A percentile compares a stretch with the other conserved stretches of the same genome.
Evolutionary conservation across 441 rosid species (phyloP).

Genomic region (Gossypium trilobum): DNA sequence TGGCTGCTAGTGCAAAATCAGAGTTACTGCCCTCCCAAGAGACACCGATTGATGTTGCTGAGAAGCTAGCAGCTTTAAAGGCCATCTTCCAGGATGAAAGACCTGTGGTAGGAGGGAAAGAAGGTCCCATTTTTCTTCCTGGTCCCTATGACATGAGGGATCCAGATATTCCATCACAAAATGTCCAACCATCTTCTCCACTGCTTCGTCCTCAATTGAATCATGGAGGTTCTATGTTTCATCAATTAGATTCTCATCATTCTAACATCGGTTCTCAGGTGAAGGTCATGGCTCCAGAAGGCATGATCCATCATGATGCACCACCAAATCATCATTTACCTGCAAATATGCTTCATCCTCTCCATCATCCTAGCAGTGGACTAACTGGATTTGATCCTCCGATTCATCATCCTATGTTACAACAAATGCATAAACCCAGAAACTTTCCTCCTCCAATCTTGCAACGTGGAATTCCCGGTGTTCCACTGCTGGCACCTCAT

Average conservation of each 20-base stretch:
- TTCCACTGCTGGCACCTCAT: conserved; percentile 35
- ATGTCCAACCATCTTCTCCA: conserved; percentile 35
- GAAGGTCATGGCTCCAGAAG: conserved; percentile 49
- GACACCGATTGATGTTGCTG: conserved; percentile 39
- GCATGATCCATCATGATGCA: conserved; percentile 42
- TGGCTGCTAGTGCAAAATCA: conserved; percentile 36
- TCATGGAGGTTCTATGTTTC: conserved; percentile 43
- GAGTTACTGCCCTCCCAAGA: conserved; percentile 36
- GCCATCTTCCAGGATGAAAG: conserved; percentile 51
- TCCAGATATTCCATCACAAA: conserved; percentile 35
- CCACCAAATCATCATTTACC: conserved; percentile 49
- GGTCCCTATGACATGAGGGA: conserved; percentile 47
- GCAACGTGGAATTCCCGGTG: conserved; percentile 51
- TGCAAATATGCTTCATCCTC: conserved; percentile 46
- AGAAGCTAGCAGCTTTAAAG: conserved; percentile 52
- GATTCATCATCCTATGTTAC: conserved; percentile 42
- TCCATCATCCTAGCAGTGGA: conserved; percentile 46
- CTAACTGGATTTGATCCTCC: conserved; percentile 54
- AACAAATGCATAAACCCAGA: conserved; percentile 59
- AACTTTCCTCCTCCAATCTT: conserved; percentile 52
- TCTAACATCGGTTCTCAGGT: conserved; percentile 47
- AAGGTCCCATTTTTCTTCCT: conserved; percentile 37
- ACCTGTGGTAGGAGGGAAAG: conserved; percentile 42
- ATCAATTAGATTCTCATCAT: conserved; percentile 52
- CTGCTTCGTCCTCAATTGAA: conserved; percentile 52